Conservation (phyloP, 1,284 basidiomycete genomes). For the Leccinum fallax region DNA sequence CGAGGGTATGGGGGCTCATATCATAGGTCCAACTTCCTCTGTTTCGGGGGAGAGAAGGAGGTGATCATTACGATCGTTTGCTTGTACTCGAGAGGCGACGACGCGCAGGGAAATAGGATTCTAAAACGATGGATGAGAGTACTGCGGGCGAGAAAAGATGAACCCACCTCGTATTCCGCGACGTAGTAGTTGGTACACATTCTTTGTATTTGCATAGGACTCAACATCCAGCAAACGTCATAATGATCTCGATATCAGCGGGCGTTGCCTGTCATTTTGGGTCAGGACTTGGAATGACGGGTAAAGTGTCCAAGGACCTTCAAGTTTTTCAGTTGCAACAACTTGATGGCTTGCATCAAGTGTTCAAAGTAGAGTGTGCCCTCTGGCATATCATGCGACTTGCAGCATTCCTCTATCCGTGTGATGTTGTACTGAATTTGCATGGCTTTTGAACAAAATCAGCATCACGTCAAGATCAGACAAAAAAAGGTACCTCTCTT, state of each 20-base stretch:
- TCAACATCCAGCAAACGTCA: constrained; percentile 99
- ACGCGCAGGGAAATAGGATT: constrained; percentile 95
- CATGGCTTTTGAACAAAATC: constrained; percentile 68
- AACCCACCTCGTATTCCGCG: constrained; percentile 91
- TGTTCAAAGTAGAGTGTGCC: constrained; percentile 97
- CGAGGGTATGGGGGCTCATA: constrained; percentile 87
- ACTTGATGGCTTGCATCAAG: constrained; percentile 98
- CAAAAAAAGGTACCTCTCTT: constrained; percentile 77
- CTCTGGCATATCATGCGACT: constrained; percentile 98
- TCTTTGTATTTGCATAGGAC: constrained; percentile 98
- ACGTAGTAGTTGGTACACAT: constrained; percentile 99
- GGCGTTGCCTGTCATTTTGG: constrained; percentile 68
- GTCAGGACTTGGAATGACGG: constrained; percentile 10
- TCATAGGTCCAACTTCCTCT: constrained; percentile 84
- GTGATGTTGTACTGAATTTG: constrained; percentile 99
- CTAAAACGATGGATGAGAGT: constrained; percentile 41
- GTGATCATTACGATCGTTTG: constrained; percentile 92
- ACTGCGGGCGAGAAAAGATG: constrained; percentile 19
- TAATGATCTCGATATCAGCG: constrained; percentile 97
- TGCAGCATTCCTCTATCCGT: constrained; percentile 97
- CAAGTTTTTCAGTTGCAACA: constrained; percentile 93
- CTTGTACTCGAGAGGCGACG: constrained; percentile 92
- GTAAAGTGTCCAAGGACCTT: constrained; percentile 46
- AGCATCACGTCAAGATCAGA: background rate
- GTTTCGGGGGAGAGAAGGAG: constrained; percentile 53